Evolutionary conservation across 2,329 filamentous ascomycete genomes (phyloP).

Genomic region (Nemania bipapillata): DNA sequence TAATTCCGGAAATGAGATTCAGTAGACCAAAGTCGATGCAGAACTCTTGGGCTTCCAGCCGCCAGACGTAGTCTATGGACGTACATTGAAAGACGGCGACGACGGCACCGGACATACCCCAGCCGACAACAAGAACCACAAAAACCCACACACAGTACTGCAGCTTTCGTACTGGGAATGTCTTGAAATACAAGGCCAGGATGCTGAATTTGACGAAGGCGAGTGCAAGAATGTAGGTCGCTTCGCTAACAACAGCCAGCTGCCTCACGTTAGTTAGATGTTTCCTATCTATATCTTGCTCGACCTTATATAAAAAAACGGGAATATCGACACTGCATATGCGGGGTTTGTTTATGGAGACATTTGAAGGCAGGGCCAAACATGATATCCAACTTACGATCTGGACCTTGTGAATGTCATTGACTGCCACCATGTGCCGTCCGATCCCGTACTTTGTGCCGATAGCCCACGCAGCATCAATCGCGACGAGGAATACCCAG

Average conservation of each 20-base stretch:
- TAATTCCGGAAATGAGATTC: constrained; percentile 25
- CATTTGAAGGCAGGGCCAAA: not conserved
- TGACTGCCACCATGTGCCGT: constrained; percentile 22
- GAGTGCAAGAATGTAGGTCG: constrained; percentile 23
- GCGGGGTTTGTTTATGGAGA: not conserved
- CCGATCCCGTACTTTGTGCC: constrained; percentile 29
- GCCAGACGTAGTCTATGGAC: constrained; percentile 31
- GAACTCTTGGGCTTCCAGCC: not conserved
- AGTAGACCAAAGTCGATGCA: constrained; percentile 27
- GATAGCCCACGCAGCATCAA: constrained; percentile 21
- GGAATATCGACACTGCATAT: not conserved
- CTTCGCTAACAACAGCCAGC: constrained; percentile 31
- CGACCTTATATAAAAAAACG: not conserved
- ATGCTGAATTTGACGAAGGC: constrained; percentile 33
- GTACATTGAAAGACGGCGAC: constrained; percentile 34
- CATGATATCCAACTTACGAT: constrained; percentile 24
- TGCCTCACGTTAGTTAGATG: constrained; percentile 15
- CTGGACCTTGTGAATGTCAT: constrained; percentile 26
- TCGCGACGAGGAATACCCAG: constrained; percentile 21
- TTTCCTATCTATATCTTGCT: not conserved
- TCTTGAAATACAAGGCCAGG: constrained; percentile 23
- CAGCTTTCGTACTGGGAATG: constrained; percentile 20
- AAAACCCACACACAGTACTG: constrained; percentile 31
- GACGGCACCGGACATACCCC: constrained; percentile 32
- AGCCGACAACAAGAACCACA: constrained; percentile 20